Base-by-base conservation (phyloP, 768 basidiomycete species). In the Bullera alba region DNA sequence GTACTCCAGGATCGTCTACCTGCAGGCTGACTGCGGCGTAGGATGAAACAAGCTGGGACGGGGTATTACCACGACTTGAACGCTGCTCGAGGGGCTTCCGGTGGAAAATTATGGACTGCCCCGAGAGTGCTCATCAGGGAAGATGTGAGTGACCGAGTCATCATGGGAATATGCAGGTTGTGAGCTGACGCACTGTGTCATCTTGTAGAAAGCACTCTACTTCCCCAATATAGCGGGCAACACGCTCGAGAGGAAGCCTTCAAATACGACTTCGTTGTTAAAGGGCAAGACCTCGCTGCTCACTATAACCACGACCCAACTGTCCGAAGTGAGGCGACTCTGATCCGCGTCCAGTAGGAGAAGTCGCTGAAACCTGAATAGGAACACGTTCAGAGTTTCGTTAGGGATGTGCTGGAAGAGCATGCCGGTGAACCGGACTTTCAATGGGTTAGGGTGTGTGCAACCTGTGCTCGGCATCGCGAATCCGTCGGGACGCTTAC, bases 41-140 rank as follows among this genome's bases (percentile, higher is more conserved):
- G 83, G 34, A 75, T 83, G 51, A 77, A 80, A 53, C 79, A 83
- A 66, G 81, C 78, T 0, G 79, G 81, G 12, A 85, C 83, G 64
- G 89, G 90, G 0, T 93, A 96, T 73, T 96, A 88, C 63, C 79
- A 85, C 46, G 93, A 96, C 68, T 77, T 83, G 34, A 86, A 87
- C 61, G 82, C 83, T 67, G 85, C 87, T 1, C 76, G 84, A 44
- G 78, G 78, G 36, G 60, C 56, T 10, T 81, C 89, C 60, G 91
- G 89, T 15, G 93, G 93, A 15, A 97, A 97, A 75, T 85, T 86
- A 7, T 97, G 89, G 90, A 80, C 90, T 45, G 91, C 90, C 10
- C 92, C 91, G 1, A 82, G 79, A 19, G 85, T 86, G 19, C 77
- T 96, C 60, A 90, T 97, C 56, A 81, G 83, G 25, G 87, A 90